These are phyloP conservation scores for Tylopilus cervinicoccineus DNA, from an alignment of 768 basidiomycete species.

Conservation along the genomic window DNA sequence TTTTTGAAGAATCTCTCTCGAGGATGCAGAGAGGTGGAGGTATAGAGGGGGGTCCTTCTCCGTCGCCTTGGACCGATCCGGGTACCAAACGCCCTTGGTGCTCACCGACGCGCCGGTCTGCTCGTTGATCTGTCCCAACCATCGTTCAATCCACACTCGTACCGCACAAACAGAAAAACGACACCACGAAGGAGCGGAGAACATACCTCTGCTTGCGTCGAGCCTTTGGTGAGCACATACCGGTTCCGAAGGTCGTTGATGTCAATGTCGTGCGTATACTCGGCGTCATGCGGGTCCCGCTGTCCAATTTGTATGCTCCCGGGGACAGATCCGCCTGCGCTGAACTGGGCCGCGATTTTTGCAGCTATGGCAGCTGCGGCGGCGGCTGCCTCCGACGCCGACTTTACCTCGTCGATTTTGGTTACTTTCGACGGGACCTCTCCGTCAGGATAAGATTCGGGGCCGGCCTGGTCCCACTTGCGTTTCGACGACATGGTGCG, in stretches of 20 bases:
- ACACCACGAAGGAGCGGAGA: neutral
- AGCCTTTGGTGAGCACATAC: conserved; percentile 89
- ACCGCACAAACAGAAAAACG: neutral
- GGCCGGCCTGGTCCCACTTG: conserved; percentile 74
- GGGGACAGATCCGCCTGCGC: conserved; percentile 37
- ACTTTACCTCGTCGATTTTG: conserved; percentile 48
- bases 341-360: conserved; percentile 89
- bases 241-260: conserved; percentile 96
- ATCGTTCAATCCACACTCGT: neutral
- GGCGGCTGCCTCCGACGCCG: conserved; percentile 57
- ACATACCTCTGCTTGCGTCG: conserved; percentile 86
- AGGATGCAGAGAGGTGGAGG: conserved; percentile 82
- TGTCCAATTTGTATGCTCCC: conserved; percentile 41
- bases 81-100: conserved; percentile 96
- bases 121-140: conserved; percentile 70
- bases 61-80: conserved; percentile 85
- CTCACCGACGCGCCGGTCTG: conserved; percentile 91
- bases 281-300: conserved; percentile 71
- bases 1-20: conserved; percentile 58
- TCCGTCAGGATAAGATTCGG: conserved; percentile 41
- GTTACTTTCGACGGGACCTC: conserved; percentile 40
- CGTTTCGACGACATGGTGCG: conserved; percentile 61
- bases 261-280: conserved; percentile 88
- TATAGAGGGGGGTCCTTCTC: conserved; percentile 93
- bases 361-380: conserved; percentile 87